phyloP scores from a whole-genome alignment of 148 eudicot genomes.

The Dysphania ambrosioides region DNA sequence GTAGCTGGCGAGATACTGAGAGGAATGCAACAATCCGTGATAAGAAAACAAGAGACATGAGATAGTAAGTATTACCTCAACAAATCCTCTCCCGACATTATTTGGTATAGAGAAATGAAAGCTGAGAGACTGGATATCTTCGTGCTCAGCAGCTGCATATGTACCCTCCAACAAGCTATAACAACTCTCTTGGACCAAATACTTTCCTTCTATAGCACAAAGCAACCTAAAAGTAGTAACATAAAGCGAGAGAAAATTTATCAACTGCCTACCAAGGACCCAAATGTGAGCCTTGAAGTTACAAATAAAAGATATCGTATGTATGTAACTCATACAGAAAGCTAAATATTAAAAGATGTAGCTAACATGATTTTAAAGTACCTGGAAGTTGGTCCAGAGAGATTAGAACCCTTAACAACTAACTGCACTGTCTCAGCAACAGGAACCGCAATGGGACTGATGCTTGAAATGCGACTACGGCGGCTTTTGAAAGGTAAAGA shows the following conservation, averaged over 20 bases:
- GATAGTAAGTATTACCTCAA: constrained; percentile 56
- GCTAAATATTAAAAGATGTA: not conserved
- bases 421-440: constrained; percentile 50
- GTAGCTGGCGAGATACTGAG: not conserved
- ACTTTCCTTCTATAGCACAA: constrained; percentile 82
- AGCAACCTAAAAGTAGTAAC: constrained; percentile 45
- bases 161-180: constrained; percentile 35
- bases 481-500: constrained; percentile 45
- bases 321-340: not conserved
- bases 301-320: not conserved
- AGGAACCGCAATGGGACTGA: constrained; percentile 82
- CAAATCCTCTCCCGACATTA: constrained; percentile 81
- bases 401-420: constrained; percentile 60
- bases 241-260: not conserved
- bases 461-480: constrained; percentile 49
- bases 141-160: constrained; percentile 36
- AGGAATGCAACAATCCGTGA: not conserved
- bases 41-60: not conserved
- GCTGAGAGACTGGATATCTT: constrained; percentile 49
- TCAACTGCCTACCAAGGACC: not conserved
- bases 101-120: constrained; percentile 65
- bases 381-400: constrained; percentile 65
- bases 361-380: constrained; percentile 22
- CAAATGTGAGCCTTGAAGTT: constrained; percentile 7
- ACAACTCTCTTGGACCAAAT: constrained; percentile 63